Evolutionary conservation across 192 early-diverging fungal species (phyloP), one percentile per base, ranked within the genome.

Genomic region (Entomortierella chlamydospora): DNA sequence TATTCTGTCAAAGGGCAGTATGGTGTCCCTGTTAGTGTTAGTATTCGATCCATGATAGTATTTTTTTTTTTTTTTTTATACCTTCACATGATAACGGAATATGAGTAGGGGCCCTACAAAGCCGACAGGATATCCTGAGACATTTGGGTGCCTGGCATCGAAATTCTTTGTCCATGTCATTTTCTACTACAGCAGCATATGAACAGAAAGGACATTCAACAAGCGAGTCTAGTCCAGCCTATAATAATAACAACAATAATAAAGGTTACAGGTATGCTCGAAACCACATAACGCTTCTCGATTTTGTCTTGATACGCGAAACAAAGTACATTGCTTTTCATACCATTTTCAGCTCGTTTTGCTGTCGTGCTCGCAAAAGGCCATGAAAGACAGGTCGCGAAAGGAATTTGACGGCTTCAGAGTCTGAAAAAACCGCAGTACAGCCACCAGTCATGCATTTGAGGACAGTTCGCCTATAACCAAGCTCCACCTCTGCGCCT

Each of bases 31-130:
- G 1, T 41, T 28, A 30, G 0, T 18, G 23, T 22, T 25, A 42
- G 13, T 17, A 5, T 20, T 47, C 12, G 12, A 47, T 20, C 12
- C 8, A 5, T 5, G 45, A 47, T 12, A n/a, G n/a, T n/a, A n/a
- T n/a, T n/a, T n/a, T n/a, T n/a, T n/a, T n/a, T n/a, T n/a, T n/a
- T n/a, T n/a, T n/a, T 12, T 10, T 22, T 34, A 13, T 71, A 85
- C 68, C 85, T 68, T 87, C 87, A 74, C 88, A 89, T 0, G 87
- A 81, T 25, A 71, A 59, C 2, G 88, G 88, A 54, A 86, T 68
- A 62, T 89, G 88, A 51, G 87, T 90, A 5, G 57, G 79, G 3
- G 65, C 64, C 45, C 82, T 73, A 23, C 88, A 89, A 22, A 73
- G 43, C 4, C 88, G 74, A 47, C 88, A 89, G 2, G 83, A 83